Conservation (phyloP, 495 filamentous ascomycete species). For the Penicillium angulare region DNA sequence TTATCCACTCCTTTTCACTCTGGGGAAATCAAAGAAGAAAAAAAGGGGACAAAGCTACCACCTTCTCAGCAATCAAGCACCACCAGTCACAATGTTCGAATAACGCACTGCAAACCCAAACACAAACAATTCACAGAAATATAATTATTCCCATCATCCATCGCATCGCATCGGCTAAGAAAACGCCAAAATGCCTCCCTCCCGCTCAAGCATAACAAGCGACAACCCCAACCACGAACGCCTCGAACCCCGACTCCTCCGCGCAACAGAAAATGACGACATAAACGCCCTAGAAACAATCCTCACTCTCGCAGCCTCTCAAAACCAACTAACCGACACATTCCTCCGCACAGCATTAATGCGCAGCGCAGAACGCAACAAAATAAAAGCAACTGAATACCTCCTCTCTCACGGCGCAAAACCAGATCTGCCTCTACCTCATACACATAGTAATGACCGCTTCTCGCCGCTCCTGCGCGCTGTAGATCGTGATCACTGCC, state of each 20-base stretch:
- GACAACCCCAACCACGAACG: slow-evolving; percentile 47
- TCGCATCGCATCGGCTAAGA: too few relatives aligned
- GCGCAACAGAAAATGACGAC: slow-evolving; percentile 47
- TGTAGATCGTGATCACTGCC: slow-evolving; percentile 49
- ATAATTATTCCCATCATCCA: too few relatives aligned
- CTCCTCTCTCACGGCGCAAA: slow-evolving; percentile 46
- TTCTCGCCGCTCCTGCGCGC: slow-evolving; percentile 49
- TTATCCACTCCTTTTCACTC: too few relatives aligned
- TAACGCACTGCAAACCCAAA: too few relatives aligned
- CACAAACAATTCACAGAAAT: too few relatives aligned
- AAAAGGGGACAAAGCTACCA: too few relatives aligned
- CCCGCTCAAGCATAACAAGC: slow-evolving; percentile 40
- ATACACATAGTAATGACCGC: too few relatives aligned
- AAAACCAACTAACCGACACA: slow-evolving; percentile 45
- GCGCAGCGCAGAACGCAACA: slow-evolving; percentile 50
- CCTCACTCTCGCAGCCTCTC: slow-evolving; percentile 38
- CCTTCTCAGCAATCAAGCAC: too few relatives aligned
- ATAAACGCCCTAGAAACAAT: slow-evolving; percentile 34
- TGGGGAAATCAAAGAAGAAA: too few relatives aligned
- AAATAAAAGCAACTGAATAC: slow-evolving; percentile 40
- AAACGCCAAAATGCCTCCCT: slow-evolving; percentile 35
- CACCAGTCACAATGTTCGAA: too few relatives aligned
- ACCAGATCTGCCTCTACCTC: too few relatives aligned
- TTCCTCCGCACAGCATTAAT: slow-evolving; percentile 52
- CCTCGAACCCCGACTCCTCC: slow-evolving; percentile 52